phyloP scores from a whole-genome alignment of 495 filamentous ascomycete species.

The Trichoderma asperelloides region DNA sequence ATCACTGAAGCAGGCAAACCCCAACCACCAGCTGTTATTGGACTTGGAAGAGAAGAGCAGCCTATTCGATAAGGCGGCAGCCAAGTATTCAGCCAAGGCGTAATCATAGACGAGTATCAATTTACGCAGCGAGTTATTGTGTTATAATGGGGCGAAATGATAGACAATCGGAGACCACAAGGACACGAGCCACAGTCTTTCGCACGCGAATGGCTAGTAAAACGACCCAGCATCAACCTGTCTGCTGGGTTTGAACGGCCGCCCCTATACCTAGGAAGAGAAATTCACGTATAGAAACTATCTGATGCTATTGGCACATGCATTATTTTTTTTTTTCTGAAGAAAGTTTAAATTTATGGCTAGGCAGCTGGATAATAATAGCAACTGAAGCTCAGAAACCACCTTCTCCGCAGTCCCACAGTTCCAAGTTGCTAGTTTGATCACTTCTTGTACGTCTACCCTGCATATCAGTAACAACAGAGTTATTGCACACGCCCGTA shows the following conservation, averaged over 20 bases:
- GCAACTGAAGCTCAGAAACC: neutral
- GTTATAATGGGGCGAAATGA: neutral
- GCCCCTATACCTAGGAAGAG: no score
- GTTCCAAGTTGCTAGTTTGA: neutral
- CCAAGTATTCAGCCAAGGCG: conserved; percentile 68
- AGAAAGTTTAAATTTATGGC: no score
- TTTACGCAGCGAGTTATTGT: neutral
- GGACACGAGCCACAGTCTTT: neutral
- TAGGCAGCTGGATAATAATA: neutral
- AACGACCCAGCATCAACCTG: neutral
- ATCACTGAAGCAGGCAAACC: conserved; percentile 45
- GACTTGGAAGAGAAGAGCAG: conserved; percentile 70
- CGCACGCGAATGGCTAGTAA: neutral
- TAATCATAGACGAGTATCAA: conserved; percentile 34
- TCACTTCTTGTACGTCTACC: neutral
- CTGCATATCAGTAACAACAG: neutral
- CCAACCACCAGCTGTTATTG: conserved; percentile 55
- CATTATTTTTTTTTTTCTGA: no score
- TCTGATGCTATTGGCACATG: no score
- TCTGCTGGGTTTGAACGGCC: no score
- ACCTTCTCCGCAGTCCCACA: neutral
- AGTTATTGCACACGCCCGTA: neutral
- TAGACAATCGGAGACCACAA: neutral
- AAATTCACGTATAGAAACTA: no score
- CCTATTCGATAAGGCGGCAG: conserved; percentile 69